These are phyloP conservation scores for Angomonas ambiguus DNA, from an alignment of 208 protist genomes.

Conservation along the genomic window DNA sequence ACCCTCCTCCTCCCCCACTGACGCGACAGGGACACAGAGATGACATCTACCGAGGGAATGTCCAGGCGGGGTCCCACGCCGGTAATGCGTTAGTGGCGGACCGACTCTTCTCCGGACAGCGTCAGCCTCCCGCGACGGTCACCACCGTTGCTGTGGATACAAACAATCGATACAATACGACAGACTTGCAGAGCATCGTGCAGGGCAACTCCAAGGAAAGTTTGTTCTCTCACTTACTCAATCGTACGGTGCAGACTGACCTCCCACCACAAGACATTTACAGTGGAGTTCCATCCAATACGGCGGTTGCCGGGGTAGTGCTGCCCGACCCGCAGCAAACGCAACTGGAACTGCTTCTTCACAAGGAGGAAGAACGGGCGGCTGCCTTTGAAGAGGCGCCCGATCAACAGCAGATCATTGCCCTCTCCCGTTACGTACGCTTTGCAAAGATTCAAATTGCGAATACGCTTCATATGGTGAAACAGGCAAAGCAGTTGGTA, in stretches of 20 bases:
- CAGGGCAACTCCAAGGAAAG: not conserved
- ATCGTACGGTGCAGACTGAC: not conserved
- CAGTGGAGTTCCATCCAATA: not conserved
- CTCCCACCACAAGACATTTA: not conserved
- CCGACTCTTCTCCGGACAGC: not conserved
- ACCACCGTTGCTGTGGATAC: not conserved
- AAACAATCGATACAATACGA: not conserved
- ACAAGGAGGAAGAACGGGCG: not conserved
- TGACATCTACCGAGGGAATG: too few species aligned
- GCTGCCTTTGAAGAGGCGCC: not conserved
- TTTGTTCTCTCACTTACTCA: not conserved
- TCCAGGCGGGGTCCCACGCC: not conserved
- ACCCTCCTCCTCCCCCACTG: too few species aligned
- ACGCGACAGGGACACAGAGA: too few species aligned
- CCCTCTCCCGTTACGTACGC: slow-evolving; percentile 29
- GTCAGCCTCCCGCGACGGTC: not conserved
- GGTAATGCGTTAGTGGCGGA: not conserved
- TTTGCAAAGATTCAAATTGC: slow-evolving; percentile 75
- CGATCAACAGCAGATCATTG: not conserved
- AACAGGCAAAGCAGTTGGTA: slow-evolving; percentile 8
- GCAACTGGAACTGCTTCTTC: not conserved
- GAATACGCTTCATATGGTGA: slow-evolving; percentile 60
- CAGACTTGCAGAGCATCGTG: not conserved
- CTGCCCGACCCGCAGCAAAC: not conserved
- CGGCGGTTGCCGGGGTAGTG: not conserved